Conservation (phyloP, 1,284 basidiomycete species). For the Tilletiopsis washingtonensis region DNA sequence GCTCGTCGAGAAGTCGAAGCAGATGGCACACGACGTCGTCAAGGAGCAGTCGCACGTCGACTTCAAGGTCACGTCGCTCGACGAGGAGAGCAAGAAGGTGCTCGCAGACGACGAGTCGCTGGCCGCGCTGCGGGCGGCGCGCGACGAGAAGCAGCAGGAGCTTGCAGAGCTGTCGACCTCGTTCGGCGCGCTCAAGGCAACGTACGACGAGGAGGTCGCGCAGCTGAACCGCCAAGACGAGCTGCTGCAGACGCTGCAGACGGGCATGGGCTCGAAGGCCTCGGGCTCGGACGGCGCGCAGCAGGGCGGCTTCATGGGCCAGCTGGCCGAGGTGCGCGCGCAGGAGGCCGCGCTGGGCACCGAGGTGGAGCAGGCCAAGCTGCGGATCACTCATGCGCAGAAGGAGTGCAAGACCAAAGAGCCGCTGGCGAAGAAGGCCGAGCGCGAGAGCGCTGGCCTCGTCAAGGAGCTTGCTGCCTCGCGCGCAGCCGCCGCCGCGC, state of each 20-base stretch:
- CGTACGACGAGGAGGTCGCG: conserved; percentile 60
- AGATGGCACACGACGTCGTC: conserved; percentile 73
- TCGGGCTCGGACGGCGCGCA: conserved; percentile 54
- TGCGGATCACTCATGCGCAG: conserved; percentile 69
- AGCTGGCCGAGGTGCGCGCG: conserved; percentile 78
- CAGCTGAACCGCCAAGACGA: conserved; percentile 73
- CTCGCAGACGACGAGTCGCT: conserved; percentile 56
- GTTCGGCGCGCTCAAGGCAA: conserved; percentile 52
- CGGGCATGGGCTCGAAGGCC: conserved; percentile 69
- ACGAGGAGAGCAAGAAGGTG: conserved; percentile 69
- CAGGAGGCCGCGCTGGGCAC: conserved; percentile 68
- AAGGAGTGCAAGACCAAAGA: conserved; percentile 74
- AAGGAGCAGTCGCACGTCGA: conserved; percentile 81
- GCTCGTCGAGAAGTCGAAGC: conserved; percentile 68
- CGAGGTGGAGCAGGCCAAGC: conserved; percentile 75
- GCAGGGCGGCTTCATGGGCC: conserved; percentile 85
- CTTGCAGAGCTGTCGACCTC: conserved; percentile 16
- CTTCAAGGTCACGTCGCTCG: conserved; percentile 67
- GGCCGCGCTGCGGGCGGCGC: conserved; percentile 46
- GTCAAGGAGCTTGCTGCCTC: conserved; percentile 53
- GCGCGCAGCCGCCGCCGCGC: conserved; percentile 53
- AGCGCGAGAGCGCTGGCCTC: conserved; percentile 69
- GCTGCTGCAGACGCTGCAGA: conserved; percentile 88
- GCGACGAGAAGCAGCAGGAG: conserved; percentile 47
- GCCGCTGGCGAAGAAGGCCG: conserved; percentile 71